A percentile compares a stretch with the other conserved stretches of the same genome.
Evolutionary conservation across 2,329 filamentous ascomycete genomes (phyloP).

Genomic region (Fusarium sp.): DNA sequence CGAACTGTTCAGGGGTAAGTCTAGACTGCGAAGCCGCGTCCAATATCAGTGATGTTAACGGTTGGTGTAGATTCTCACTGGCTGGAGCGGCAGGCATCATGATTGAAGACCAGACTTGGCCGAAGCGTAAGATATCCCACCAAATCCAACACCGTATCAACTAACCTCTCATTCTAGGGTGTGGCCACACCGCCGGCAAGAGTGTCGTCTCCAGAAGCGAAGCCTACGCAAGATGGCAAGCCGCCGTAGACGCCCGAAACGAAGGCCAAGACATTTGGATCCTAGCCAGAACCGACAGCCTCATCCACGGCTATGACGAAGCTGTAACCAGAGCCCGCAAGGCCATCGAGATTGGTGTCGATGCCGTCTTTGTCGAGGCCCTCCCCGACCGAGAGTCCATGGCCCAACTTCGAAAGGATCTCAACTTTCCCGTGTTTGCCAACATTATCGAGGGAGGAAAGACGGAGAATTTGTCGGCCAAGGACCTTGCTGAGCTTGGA

Average conservation of each 20-base stretch:
- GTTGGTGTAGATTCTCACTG: conserved; percentile 49
- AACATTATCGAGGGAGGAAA: conserved; percentile 54
- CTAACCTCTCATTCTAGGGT: conserved; percentile 23
- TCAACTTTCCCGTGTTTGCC: conserved; percentile 55
- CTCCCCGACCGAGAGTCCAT: conserved; percentile 58
- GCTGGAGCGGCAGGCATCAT: conserved; percentile 55
- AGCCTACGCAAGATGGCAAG: conserved; percentile 59
- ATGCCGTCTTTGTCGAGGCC: conserved; percentile 58
- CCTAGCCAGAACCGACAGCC: conserved; percentile 57
- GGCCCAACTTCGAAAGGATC: conserved; percentile 51
- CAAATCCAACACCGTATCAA: not conserved
- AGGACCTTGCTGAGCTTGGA: conserved; percentile 51
- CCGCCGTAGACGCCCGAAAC: conserved; percentile 59
- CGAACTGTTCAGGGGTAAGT: conserved; percentile 54
- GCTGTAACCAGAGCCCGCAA: conserved; percentile 55
- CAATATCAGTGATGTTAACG: not conserved
- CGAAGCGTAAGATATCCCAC: conserved; percentile 52
- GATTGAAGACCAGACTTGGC: conserved; percentile 63
- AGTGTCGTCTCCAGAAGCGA: conserved; percentile 58
- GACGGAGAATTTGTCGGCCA: conserved; percentile 51
- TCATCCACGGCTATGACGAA: conserved; percentile 58
- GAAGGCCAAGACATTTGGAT: conserved; percentile 60
- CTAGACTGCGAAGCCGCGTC: not conserved
- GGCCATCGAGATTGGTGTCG: conserved; percentile 57
- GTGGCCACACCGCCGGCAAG: conserved; percentile 59